Percentiles rank a stretch among this genome's conserved stretches.
Evolutionary conservation across 768 basidiomycete species (phyloP).

Genomic region (Neoboletus brunneissimus): DNA sequence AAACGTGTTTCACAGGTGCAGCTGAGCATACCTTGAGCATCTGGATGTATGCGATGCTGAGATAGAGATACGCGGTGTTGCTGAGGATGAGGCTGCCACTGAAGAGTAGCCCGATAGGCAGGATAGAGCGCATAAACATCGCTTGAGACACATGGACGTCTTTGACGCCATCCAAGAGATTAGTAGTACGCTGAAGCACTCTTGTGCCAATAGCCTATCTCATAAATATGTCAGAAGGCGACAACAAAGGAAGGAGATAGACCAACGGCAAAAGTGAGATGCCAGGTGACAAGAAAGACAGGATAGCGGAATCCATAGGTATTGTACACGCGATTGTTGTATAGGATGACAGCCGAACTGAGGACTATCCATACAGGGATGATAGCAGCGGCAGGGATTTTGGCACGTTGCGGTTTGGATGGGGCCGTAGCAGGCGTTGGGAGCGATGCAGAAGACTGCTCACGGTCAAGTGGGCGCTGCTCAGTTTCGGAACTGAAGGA

Average conservation of each 20-base stretch:
- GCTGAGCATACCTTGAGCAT: conserved; percentile 75
- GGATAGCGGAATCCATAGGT: conserved; percentile 82
- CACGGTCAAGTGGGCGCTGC: not conserved
- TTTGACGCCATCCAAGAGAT: conserved; percentile 71
- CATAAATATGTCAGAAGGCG: not conserved
- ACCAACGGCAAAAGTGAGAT: conserved; percentile 65
- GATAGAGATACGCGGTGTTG: conserved; percentile 90
- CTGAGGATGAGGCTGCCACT: conserved; percentile 86
- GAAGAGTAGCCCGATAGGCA: conserved; percentile 93
- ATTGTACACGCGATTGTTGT: conserved; percentile 92
- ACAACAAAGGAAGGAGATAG: not conserved
- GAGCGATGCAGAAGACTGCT: conserved; percentile 32
- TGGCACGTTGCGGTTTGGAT: conserved; percentile 42
- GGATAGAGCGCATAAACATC: conserved; percentile 78
- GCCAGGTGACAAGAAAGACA: conserved; percentile 91
- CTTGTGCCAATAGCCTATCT: conserved; percentile 78
- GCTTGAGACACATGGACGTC: conserved; percentile 78
- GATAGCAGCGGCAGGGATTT: conserved; percentile 63
- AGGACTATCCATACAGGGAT: conserved; percentile 94
- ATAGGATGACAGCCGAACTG: conserved; percentile 88
- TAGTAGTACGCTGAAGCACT: conserved; percentile 76
- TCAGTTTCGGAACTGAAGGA: not conserved
- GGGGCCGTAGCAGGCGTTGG: conserved; percentile 57
- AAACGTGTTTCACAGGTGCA: not conserved
- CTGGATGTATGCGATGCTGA: conserved; percentile 93